Evolutionary conservation across 352 stramenopile species (phyloP), one percentile per base, ranked within the genome.

Genomic region (Globisporangium recalcitrans): DNA sequence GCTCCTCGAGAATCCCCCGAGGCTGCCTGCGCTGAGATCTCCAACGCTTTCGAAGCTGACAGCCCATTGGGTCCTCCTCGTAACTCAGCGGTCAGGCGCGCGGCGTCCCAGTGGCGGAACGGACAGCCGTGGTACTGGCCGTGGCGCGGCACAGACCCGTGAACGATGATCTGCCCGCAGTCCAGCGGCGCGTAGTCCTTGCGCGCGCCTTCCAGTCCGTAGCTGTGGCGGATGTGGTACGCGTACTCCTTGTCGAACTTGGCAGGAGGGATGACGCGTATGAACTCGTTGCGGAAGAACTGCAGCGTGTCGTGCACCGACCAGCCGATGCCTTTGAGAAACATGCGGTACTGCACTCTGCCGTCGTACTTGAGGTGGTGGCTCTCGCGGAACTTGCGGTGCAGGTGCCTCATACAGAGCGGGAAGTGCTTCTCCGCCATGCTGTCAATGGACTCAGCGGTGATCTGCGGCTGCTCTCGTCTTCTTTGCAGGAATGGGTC

Each of bases 331-430:
- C 88, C 86, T 63, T 96, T 94, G 49, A 96, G 80, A 47, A 96
- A 96, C 55, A 93, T 67, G 22, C 82, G 74, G 48, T 91, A 91
- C 66, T 96, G 88, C 48, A 93, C 69, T 2, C 88, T 82, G 2
- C 85, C 88, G 54, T 93, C 82, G 56, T 91, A 95, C 62, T 94
- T 95, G 44, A 96, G 75, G 65, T 96, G 86, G 60, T 93, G 79
- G 46, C 88, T 78, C 60, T 80, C 66, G 19, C 81, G 77, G 9
- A 96, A 51, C 46, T 90, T 90, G 52, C 70, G 69, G 61, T 93
- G 83, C 31, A 95, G 52, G 7, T 84, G 69, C 52, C 74, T 71
- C 88, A 95, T 95, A 54, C 88, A 95, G 24, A 93, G 73, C 24
- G 88, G 88, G 58, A 95, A 90, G 42, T 87, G 76, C 22, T 68